These are phyloP conservation scores for Austroboletus eburneus DNA, from an alignment of 768 basidiomycete species.

Conservation along the genomic window DNA sequence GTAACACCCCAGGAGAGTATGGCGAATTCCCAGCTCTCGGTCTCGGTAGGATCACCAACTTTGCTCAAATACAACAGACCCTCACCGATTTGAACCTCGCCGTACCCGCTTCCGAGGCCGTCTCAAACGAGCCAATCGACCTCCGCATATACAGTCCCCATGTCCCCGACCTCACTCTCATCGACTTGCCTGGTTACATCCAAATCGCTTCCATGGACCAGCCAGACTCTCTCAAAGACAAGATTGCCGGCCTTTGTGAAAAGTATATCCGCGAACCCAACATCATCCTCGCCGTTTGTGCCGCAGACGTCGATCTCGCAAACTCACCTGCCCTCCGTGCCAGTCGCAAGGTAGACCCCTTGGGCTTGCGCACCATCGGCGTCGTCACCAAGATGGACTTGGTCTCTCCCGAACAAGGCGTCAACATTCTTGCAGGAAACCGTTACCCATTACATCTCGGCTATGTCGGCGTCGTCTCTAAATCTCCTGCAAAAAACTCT, in stretches of 20 bases:
- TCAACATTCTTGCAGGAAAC: constrained; percentile 76
- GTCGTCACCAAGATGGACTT: constrained; percentile 99
- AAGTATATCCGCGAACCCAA: constrained; percentile 99
- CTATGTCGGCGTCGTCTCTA: constrained; percentile 95
- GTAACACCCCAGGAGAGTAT: constrained; percentile 65
- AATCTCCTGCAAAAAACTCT: constrained; percentile 57
- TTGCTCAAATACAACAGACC: constrained; percentile 86
- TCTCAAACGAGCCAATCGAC: constrained; percentile 94
- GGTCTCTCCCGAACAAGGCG: constrained; percentile 81
- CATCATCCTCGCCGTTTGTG: constrained; percentile 97
- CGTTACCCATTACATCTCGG: constrained; percentile 96
- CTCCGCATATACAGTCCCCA: constrained; percentile 93
- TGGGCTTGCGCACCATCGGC: constrained; percentile 93
- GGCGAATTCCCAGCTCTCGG: constrained; percentile 93
- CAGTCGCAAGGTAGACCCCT: constrained; percentile 88
- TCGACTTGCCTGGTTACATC: constrained; percentile 96
- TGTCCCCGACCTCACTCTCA: constrained; percentile 95
- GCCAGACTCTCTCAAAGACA: constrained; percentile 90
- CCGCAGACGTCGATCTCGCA: constrained; percentile 97
- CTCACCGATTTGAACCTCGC: constrained; percentile 94
- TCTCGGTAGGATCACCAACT: constrained; percentile 85
- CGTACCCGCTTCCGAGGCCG: constrained; percentile 83
- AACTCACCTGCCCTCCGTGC: constrained; percentile 95
- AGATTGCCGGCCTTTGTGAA: constrained; percentile 85
- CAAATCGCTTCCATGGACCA: constrained; percentile 95